These are phyloP conservation scores for Russula dissimulans DNA, from an alignment of 768 basidiomycete species.

Conservation along the genomic window DNA sequence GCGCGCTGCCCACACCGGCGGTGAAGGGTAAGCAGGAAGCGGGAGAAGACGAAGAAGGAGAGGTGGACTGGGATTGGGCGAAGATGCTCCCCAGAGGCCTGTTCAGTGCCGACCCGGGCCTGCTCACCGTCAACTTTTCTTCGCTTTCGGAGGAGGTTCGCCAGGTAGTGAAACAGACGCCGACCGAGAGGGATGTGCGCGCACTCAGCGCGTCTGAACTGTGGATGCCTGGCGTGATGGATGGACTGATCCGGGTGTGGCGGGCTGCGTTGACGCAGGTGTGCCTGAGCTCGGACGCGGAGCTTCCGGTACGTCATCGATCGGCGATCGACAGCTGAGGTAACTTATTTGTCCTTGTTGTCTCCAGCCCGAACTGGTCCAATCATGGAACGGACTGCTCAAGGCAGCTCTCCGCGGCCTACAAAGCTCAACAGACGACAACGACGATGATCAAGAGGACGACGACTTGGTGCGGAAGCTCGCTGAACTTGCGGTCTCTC, in stretches of 20 bases:
- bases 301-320: constrained; percentile 40
- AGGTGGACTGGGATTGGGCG: constrained; percentile 35
- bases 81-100: constrained; percentile 44
- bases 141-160: constrained; percentile 39
- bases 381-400: constrained; percentile 51
- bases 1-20: neutral
- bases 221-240: constrained; percentile 41
- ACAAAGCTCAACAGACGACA: constrained; percentile 28
- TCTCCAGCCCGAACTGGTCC: constrained; percentile 37
- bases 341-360: neutral
- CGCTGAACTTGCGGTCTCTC: constrained; percentile 11
- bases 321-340: neutral
- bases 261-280: constrained; percentile 36
- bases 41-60: constrained; percentile 1
- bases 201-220: constrained; percentile 52
- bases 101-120: constrained; percentile 47
- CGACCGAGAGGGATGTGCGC: constrained; percentile 44
- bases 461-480: constrained; percentile 26
- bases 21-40: neutral
- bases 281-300: constrained; percentile 36
- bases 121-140: constrained; percentile 45
- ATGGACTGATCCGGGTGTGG: constrained; percentile 47
- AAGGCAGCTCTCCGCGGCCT: constrained; percentile 38
- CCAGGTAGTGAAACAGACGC: constrained; percentile 45
- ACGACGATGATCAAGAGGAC: constrained; percentile 26